A percentile compares a stretch with the other conserved stretches of the same genome.
Evolutionary conservation across 129 eudicot species (phyloP).

Genomic region (Centaurea solstitialis): DNA sequence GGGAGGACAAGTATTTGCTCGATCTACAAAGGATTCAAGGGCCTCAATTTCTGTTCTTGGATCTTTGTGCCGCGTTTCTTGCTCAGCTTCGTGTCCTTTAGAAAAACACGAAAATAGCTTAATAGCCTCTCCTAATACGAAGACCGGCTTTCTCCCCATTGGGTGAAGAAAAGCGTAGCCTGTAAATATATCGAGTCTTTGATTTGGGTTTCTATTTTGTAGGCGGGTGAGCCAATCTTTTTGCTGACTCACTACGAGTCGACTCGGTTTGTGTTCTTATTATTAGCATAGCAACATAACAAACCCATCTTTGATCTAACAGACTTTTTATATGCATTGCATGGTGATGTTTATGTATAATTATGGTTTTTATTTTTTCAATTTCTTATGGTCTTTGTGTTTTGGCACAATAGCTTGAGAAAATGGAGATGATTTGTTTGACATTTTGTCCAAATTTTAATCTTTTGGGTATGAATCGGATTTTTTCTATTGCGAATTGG

Average conservation of each 20-base stretch:
- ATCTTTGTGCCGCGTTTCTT: conserved; percentile 94
- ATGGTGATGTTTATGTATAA: neutral
- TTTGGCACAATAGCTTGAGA: neutral
- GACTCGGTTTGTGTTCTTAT: conserved; percentile 8
- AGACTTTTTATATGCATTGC: neutral
- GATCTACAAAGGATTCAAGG: conserved; percentile 95
- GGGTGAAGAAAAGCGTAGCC: conserved; percentile 42
- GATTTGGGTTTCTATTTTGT: conserved; percentile 13
- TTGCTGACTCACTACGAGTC: conserved; percentile 43
- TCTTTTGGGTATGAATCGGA: neutral
- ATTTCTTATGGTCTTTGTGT: conserved; percentile 5
- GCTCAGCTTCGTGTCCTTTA: conserved; percentile 96
- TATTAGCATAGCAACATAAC: conserved; percentile 3
- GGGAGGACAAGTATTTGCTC: conserved; percentile 87
- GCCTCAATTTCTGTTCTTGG: conserved; percentile 86
- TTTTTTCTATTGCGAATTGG: neutral
- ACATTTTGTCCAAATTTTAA: neutral
- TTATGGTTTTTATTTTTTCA: neutral
- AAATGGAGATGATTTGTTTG: neutral
- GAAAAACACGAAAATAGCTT: neutral
- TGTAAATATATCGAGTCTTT: conserved; percentile 44
- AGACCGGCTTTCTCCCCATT: conserved; percentile 46
- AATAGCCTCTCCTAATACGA: conserved; percentile 19
- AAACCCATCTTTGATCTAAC: neutral
- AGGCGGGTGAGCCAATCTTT: conserved; percentile 48